A percentile compares a stretch with the other conserved stretches of the same genome.
These are phyloP conservation scores for Ogataea trehaloabstinens DNA, from an alignment of 805 yeast genomes.

Conservation along the genomic window DNA sequence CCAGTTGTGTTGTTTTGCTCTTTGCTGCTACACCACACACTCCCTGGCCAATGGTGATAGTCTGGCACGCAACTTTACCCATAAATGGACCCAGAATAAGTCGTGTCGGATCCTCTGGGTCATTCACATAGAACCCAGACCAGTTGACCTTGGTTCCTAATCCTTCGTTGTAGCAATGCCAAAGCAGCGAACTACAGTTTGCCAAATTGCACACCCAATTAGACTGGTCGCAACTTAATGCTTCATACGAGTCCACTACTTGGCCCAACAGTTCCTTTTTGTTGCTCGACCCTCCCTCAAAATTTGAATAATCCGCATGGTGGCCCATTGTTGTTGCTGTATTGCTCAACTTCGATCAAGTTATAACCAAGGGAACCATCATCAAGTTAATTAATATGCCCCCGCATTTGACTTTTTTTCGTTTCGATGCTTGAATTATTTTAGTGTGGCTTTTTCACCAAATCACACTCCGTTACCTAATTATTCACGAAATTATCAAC, in stretches of 20 bases:
- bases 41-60: slow-evolving; percentile 73
- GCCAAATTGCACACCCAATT: slow-evolving; percentile 92
- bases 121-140: slow-evolving; percentile 84
- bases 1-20: slow-evolving; percentile 61
- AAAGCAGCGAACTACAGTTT: slow-evolving; percentile 79
- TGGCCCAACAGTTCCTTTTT: slow-evolving; percentile 58
- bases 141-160: slow-evolving; percentile 65
- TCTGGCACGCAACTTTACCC: slow-evolving; percentile 95
- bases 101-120: slow-evolving; percentile 36
- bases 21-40: slow-evolving; percentile 89
- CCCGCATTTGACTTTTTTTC: no score
- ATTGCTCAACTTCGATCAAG: background rate
- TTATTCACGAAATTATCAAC: no score
- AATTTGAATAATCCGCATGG: slow-evolving; percentile 77
- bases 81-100: slow-evolving; percentile 89
- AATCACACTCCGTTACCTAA: no score
- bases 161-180: slow-evolving; percentile 77
- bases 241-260: slow-evolving; percentile 60
- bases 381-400: no score
- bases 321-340: no score
- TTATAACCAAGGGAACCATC: no score
- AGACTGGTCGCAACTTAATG: slow-evolving; percentile 57
- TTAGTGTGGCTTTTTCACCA: no score
- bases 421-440: no score
- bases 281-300: slow-evolving; percentile 30